A percentile compares a stretch with the other conserved stretches of the same genome.
These are phyloP conservation scores for Leccinum truebloodii DNA, from an alignment of 768 basidiomycete genomes.

Conservation along the genomic window DNA sequence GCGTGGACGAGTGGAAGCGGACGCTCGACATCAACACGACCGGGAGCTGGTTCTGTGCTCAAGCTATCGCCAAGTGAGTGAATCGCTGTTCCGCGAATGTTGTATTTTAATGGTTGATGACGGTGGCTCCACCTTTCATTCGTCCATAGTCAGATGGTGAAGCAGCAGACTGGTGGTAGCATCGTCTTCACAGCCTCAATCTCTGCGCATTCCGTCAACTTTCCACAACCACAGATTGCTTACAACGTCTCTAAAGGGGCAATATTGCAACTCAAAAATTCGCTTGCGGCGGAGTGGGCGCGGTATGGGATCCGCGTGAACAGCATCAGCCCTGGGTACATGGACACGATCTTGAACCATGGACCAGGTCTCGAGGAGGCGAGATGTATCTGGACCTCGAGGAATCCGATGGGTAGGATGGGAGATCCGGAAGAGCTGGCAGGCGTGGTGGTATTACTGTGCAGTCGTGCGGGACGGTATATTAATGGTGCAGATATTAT, in stretches of 20 bases:
- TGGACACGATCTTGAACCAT: constrained; percentile 44
- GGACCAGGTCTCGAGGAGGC: constrained; percentile 34
- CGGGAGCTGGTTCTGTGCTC: constrained; percentile 47
- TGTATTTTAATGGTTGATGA: not conserved
- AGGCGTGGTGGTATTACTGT: constrained; percentile 41
- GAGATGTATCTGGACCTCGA: constrained; percentile 38
- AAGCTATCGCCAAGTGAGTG: constrained; percentile 38
- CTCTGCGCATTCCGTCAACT: constrained; percentile 43
- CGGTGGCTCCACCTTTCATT: not conserved
- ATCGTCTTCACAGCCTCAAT: constrained; percentile 46
- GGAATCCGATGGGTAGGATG: constrained; percentile 47
- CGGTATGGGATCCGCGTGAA: constrained; percentile 44
- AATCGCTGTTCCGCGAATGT: not conserved
- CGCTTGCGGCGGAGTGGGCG: constrained; percentile 45
- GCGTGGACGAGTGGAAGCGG: constrained; percentile 36
- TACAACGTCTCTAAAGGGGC: constrained; percentile 47
- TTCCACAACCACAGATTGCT: constrained; percentile 42
- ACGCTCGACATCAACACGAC: constrained; percentile 45
- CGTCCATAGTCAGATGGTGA: constrained; percentile 40
- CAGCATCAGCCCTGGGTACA: constrained; percentile 45
- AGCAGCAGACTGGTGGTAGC: constrained; percentile 41
- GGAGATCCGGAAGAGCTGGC: constrained; percentile 42
- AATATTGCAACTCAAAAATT: constrained; percentile 39
- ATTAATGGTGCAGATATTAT: constrained; percentile 45
- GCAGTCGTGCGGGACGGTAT: constrained; percentile 43